These are phyloP conservation scores for Acacia crassicarpa DNA, from an alignment of 306 rosid species.

Conservation along the genomic window DNA sequence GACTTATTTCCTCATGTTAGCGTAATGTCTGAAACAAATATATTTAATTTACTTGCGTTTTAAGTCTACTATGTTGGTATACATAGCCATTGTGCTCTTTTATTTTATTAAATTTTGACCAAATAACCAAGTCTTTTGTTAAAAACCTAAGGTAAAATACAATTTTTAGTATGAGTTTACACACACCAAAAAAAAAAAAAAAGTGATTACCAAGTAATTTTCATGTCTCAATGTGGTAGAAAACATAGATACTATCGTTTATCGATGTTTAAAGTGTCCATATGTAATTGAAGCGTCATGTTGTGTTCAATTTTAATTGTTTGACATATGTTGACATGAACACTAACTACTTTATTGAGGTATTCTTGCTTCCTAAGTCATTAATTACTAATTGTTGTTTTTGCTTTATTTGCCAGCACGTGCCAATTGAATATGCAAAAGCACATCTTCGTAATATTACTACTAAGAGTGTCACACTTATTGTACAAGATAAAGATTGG, in stretches of 20 bases:
- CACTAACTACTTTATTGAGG: neutral
- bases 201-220: neutral
- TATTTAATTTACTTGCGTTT: neutral
- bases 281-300: neutral
- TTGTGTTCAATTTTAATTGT: neutral
- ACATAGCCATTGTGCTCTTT: neutral
- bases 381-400: neutral
- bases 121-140: neutral
- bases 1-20: neutral
- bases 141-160: neutral
- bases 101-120: neutral
- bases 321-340: neutral
- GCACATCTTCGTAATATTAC: neutral
- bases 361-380: neutral
- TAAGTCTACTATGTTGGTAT: neutral
- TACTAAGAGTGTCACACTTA: neutral
- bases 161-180: neutral
- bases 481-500: slow-evolving; percentile 21
- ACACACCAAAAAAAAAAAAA: neutral
- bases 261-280: neutral
- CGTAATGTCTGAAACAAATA: neutral
- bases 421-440: neutral
- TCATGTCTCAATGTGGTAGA: neutral
- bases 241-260: neutral
- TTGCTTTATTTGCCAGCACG: neutral